phyloP scores from a whole-genome alignment of 2,329 filamentous ascomycete species.

The Coniochaeta sp. region DNA sequence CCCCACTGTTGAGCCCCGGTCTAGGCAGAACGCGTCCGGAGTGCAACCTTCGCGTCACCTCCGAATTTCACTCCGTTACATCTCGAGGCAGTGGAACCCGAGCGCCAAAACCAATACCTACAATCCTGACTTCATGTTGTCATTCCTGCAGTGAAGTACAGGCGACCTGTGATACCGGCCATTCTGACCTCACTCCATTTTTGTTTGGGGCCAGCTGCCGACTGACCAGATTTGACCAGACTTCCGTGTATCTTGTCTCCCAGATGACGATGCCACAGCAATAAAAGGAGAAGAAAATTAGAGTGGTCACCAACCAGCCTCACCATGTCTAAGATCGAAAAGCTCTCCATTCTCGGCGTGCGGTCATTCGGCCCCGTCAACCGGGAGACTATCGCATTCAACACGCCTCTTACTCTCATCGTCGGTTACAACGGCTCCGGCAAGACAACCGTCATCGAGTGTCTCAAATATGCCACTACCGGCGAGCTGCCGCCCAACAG shows the following conservation, averaged over 20 bases:
- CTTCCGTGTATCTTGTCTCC: background rate
- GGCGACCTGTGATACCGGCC: background rate
- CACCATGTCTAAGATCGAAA: constrained; percentile 73
- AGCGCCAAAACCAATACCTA: background rate
- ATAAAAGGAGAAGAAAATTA: background rate
- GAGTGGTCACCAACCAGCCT: background rate
- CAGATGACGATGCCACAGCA: background rate
- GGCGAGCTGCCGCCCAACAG: constrained; percentile 90
- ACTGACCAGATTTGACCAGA: background rate
- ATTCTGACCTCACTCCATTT: background rate
- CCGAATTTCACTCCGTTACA: background rate
- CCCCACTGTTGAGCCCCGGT: background rate
- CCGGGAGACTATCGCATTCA: constrained; percentile 72
- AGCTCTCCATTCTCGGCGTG: constrained; percentile 73
- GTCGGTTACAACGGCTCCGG: constrained; percentile 96
- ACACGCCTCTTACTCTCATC: constrained; percentile 87
- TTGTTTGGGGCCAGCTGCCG: background rate
- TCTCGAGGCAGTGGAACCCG: background rate
- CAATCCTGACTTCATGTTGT: background rate
- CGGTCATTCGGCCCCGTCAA: constrained; percentile 77
- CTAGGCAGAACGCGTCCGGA: background rate
- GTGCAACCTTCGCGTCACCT: background rate
- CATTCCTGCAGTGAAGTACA: background rate
- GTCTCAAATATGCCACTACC: constrained; percentile 94
- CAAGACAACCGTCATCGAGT: constrained; percentile 98